Evolutionary conservation across 805 yeast genomes (phyloP).

Genomic region (Saccharomycopsis fodiens): DNA sequence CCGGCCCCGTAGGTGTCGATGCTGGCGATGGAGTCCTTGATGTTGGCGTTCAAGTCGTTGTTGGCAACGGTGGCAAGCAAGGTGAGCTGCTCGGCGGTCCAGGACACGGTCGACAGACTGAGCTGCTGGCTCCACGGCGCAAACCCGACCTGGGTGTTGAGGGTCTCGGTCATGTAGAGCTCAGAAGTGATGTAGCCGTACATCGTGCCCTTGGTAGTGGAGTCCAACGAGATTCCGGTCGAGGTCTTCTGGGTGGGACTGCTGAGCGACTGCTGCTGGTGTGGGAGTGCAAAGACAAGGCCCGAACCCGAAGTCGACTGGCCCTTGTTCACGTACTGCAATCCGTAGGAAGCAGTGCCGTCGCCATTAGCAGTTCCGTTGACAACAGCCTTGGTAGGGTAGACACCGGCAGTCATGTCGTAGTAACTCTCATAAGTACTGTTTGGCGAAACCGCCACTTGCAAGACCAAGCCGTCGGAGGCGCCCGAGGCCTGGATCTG

Average conservation of each 20-base stretch:
- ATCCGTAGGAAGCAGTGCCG: slow-evolving; percentile 33
- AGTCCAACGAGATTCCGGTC: slow-evolving; percentile 35
- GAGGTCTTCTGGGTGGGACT: slow-evolving; percentile 25
- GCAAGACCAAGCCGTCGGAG: slow-evolving; percentile 47
- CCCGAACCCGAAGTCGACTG: slow-evolving; percentile 35
- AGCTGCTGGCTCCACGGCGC: slow-evolving; percentile 31
- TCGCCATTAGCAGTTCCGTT: slow-evolving; percentile 33
- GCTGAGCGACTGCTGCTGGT: slow-evolving; percentile 44
- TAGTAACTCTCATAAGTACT: slow-evolving; percentile 32
- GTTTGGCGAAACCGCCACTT: slow-evolving; percentile 34
- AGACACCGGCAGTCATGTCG: slow-evolving; percentile 59
- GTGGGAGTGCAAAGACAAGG: slow-evolving; percentile 61
- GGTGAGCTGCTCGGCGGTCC: slow-evolving; percentile 26
- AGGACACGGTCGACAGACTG: slow-evolving; percentile 25
- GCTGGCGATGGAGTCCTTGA: slow-evolving; percentile 41
- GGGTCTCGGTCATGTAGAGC: slow-evolving; percentile 34
- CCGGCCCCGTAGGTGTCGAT: slow-evolving; percentile 42
- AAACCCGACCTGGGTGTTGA: slow-evolving; percentile 40
- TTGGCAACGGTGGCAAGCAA: slow-evolving; percentile 30
- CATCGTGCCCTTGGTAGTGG: slow-evolving; percentile 45
- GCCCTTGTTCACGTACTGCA: slow-evolving; percentile 39
- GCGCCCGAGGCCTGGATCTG: slow-evolving; percentile 37
- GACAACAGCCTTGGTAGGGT: slow-evolving; percentile 41
- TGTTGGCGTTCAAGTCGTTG: slow-evolving; percentile 31
- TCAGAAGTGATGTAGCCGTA: slow-evolving; percentile 36